Base-by-base conservation (phyloP, 768 basidiomycete species). In the Gautieria morchelliformis region DNA sequence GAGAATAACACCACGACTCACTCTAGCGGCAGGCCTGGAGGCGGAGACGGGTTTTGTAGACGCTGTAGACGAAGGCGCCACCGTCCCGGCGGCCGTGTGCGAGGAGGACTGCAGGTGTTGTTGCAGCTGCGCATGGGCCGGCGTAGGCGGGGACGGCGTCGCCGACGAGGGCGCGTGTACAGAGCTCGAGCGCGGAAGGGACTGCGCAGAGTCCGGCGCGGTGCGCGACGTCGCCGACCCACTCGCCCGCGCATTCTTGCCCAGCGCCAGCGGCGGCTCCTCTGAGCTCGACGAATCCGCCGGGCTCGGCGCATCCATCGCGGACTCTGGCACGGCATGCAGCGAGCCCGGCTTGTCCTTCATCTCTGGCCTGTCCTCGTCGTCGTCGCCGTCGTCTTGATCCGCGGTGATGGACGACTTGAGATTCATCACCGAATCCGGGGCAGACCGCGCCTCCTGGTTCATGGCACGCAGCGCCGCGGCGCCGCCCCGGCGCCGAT, bases 181-280 rank as follows among this genome's bases (percentile, higher is more conserved):
- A 59, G 58, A 37, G 14, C 47, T 24, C 53, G 52, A 37, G 17
- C 33, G 52, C 15, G 58, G 44, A 22, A 37, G 37, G 14, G 17
- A n/a, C 20, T 27, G 37, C 32, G 55, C 53, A 44, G 60, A 32
- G 35, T 58, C 69, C 6, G 69, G 61, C 12, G 60, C 59, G 15
- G 71, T 64, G 41, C 71, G 27, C 69, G 15, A 70, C 52, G 63
- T 72, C 70, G 10, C 65, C 14, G 66, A 67, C 12, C 84, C 85
- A 39, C 50, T 52, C 12, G 12, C 56, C 37, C 47, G 7, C 11
- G 20, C 37, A 15, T 19, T 35, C 11, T 57, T 72, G 55, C 76
- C 74, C 64, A 83, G 82, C 5, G 85, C 84, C n/a, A 89, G 75
- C 7, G 87, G 88, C 0, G 83, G 73, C 63, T 89, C 88, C 2